A percentile compares a stretch with the other conserved stretches of the same genome.
Conservation (phyloP, 2,329 filamentous ascomycete genomes). For the Dothistroma septosporum region DNA sequence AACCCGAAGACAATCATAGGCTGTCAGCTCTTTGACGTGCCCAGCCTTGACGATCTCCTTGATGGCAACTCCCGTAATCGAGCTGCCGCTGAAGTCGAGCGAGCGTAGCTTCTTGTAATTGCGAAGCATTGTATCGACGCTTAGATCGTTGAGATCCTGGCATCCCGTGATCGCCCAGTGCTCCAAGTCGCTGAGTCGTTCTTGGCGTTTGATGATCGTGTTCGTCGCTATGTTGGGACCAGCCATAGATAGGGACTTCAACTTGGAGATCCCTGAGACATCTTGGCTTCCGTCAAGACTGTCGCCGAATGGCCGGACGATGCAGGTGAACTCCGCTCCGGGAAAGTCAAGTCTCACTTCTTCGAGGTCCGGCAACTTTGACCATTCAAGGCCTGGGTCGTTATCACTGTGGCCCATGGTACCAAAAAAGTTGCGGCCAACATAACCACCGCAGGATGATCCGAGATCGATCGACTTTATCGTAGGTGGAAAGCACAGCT, state of each 20-base stretch:
- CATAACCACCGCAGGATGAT: background rate
- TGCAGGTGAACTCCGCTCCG: background rate
- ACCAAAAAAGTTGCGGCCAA: background rate
- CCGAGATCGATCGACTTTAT: background rate
- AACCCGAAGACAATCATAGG: conserved; percentile 37
- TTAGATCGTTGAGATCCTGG: conserved; percentile 28
- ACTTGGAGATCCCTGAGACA: background rate
- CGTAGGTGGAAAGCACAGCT: conserved; percentile 9
- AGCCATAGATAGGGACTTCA: conserved; percentile 3
- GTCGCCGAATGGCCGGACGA: conserved; percentile 4
- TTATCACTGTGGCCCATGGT: background rate
- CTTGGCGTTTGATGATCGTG: background rate
- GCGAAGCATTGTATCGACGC: conserved; percentile 30
- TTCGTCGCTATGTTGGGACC: background rate
- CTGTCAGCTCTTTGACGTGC: conserved; percentile 30
- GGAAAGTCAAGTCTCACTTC: conserved; percentile 9
- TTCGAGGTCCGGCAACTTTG: conserved; percentile 4
- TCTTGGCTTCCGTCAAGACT: background rate
- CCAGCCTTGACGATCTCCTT: conserved; percentile 33
- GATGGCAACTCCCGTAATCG: conserved; percentile 41
- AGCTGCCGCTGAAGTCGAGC: conserved; percentile 37
- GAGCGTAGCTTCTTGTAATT: conserved; percentile 21
- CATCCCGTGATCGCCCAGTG: conserved; percentile 9
- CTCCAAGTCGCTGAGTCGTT: conserved; percentile 8
- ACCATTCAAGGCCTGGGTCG: background rate